Conservation (phyloP, 768 basidiomycete genomes). For the Mycena epipterygia region DNA sequence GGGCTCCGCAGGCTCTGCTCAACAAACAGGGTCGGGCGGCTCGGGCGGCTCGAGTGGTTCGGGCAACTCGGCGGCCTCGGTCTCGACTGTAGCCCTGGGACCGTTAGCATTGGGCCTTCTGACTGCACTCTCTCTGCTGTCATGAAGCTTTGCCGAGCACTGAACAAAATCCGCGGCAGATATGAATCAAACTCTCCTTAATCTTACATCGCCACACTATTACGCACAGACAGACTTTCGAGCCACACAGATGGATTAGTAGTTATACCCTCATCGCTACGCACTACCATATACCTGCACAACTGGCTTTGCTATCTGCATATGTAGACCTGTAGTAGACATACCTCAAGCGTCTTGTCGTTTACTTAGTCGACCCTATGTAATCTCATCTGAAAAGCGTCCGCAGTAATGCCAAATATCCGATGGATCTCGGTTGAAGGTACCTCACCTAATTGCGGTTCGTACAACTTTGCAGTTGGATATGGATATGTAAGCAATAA, state of each 20-base stretch:
- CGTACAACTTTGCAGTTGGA: too few relatives aligned
- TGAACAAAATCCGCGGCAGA: not conserved
- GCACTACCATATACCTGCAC: not conserved
- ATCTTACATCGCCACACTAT: too few relatives aligned
- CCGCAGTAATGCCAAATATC: too few relatives aligned
- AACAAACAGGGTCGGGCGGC: conserved; percentile 40
- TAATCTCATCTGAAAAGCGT: too few relatives aligned
- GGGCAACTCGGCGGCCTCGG: not conserved
- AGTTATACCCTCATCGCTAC: not conserved
- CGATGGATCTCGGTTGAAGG: too few relatives aligned
- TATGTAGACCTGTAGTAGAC: not conserved
- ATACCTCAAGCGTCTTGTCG: too few relatives aligned
- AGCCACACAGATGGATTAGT: too few relatives aligned
- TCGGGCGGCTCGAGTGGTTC: conserved; percentile 15
- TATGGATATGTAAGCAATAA: conserved; percentile 32
- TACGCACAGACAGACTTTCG: too few relatives aligned
- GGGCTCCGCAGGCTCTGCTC: conserved; percentile 50
- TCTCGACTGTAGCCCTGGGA: too few relatives aligned
- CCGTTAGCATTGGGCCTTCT: conserved; percentile 5
- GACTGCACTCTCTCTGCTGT: not conserved
- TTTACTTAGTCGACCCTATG: too few relatives aligned
- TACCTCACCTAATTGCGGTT: too few relatives aligned
- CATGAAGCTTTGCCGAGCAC: not conserved
- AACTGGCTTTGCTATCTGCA: not conserved
- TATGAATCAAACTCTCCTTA: too few relatives aligned